A percentile compares a stretch with the other conserved stretches of the same genome.
Evolutionary conservation across 1,139 yeast genomes (phyloP).

Genomic region (Blastobotrys arbuscula): DNA sequence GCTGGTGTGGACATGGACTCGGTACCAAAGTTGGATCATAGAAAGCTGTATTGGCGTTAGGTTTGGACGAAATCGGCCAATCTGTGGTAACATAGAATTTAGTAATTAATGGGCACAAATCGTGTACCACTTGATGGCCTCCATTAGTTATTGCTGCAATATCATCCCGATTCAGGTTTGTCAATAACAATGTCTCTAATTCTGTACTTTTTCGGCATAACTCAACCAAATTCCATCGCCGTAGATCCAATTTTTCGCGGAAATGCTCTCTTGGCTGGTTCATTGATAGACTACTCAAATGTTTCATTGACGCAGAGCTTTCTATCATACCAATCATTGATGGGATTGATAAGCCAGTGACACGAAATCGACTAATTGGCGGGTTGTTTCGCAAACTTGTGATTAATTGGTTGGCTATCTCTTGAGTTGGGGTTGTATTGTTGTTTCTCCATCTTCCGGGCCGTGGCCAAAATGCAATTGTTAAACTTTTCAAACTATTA

Average conservation of each 20-base stretch:
- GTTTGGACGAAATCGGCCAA: neutral
- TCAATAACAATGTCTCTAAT: slow-evolving; percentile 4
- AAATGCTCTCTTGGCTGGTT: slow-evolving; percentile 8
- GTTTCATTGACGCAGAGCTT: neutral
- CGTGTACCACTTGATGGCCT: neutral
- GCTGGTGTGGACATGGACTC: neutral
- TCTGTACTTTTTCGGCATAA: slow-evolving; percentile 1
- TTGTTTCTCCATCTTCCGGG: slow-evolving; percentile 1
- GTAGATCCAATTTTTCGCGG: slow-evolving; percentile 5
- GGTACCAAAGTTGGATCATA: neutral
- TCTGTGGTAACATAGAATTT: slow-evolving; percentile 5
- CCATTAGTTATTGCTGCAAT: neutral
- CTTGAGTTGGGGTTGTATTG: neutral
- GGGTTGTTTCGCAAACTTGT: neutral
- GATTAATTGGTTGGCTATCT: neutral
- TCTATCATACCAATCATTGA: slow-evolving; percentile 3
- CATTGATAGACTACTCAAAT: slow-evolving; percentile 7
- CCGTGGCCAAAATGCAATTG: slow-evolving; percentile 6
- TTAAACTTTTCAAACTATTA: neutral
- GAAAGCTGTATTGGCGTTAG: neutral
- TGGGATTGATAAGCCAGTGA: slow-evolving; percentile 6
- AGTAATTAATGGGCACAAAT: slow-evolving; percentile 4
- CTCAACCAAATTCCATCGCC: slow-evolving; percentile 4
- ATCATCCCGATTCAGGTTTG: slow-evolving; percentile 3
- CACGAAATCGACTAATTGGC: slow-evolving; percentile 1